Percentiles rank a stretch among this genome's conserved stretches.
Conservation (phyloP, 306 rosid species). For the Cyamopsis tetragonoloba region DNA sequence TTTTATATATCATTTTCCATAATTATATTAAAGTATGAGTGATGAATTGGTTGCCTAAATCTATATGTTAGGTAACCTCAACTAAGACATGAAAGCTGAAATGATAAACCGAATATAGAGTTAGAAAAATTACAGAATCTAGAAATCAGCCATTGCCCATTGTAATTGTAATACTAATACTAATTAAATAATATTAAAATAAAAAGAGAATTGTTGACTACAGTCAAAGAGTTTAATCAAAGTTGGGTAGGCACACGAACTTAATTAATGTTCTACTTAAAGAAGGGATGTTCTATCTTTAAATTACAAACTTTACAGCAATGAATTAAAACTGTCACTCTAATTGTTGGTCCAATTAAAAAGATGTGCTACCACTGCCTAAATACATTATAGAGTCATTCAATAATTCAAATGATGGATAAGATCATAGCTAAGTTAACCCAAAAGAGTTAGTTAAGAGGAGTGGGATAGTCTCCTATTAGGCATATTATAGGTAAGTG, state of each 20-base stretch:
- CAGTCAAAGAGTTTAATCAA: slow-evolving; percentile 35
- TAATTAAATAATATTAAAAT: neutral
- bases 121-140: slow-evolving; percentile 24
- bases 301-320: slow-evolving; percentile 9
- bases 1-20: too few relatives aligned
- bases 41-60: slow-evolving; percentile 29
- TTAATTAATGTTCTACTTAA: neutral
- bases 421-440: too few relatives aligned
- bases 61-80: slow-evolving; percentile 26
- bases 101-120: slow-evolving; percentile 15
- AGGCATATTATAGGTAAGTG: too few relatives aligned
- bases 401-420: neutral
- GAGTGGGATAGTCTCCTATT: too few relatives aligned
- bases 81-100: slow-evolving; percentile 32
- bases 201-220: slow-evolving; percentile 11
- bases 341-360: slow-evolving; percentile 16
- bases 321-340: slow-evolving; percentile 27
- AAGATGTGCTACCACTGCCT: neutral
- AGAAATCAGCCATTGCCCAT: slow-evolving; percentile 30
- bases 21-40: slow-evolving; percentile 22
- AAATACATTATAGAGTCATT: neutral
- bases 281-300: slow-evolving; percentile 23
- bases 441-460: too few relatives aligned
- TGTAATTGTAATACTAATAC: slow-evolving; percentile 7
- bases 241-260: slow-evolving; percentile 24